Evolutionary conservation across 2,329 filamentous ascomycete species (phyloP), one percentile per base, ranked within the genome.

Genomic region (Penicillium fuscoglaucum): DNA sequence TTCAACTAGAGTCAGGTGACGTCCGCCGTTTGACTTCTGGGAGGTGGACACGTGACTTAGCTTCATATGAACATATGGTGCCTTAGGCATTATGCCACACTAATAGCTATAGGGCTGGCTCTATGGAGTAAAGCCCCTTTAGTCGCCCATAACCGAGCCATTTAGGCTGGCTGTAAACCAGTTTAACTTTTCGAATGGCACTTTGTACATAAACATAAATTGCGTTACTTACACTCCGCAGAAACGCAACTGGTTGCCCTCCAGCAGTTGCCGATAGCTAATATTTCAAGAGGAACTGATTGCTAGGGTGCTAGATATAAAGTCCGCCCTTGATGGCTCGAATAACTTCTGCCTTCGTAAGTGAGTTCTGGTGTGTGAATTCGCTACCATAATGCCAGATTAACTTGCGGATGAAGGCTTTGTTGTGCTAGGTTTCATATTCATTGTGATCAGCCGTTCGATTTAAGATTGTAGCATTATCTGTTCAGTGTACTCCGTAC

Each of bases 321-420:
- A 62, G 41, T 53, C 33, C 19, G 17, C 40, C 2, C n/a, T 33
- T 33, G 57, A 26, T 35, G 13, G 6, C 13, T 35, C 2, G 7
- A 17, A 35, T 43, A 52, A 48, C 31, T 65, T 62, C n/a, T 61
- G 57, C 29, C 19, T 65, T 13, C 51, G 55, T 40, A 62, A 60
- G 29, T 49, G 28, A 37, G 19, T 21, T 17, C 24, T 17, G 6
- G n/a, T 6, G 15, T 44, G 5, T n/a, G 24, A 28, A 4, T 28
- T 28, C 4, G 8, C 41, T 28, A 28, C 41, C 15, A 26, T 44
- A 8, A 28, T 28, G 4, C 24, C 28, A 28, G 2, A n/a, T 44
- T 10, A 17, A 28, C 15, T 28, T 17, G 29, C 6, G 1, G 12
- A 33, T 41, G 12, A 31, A 33, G n/a, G 28, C 6, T 15, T 33